phyloP scores from a whole-genome alignment of 2,329 filamentous ascomycete species.

The Aspergillus melleus region DNA sequence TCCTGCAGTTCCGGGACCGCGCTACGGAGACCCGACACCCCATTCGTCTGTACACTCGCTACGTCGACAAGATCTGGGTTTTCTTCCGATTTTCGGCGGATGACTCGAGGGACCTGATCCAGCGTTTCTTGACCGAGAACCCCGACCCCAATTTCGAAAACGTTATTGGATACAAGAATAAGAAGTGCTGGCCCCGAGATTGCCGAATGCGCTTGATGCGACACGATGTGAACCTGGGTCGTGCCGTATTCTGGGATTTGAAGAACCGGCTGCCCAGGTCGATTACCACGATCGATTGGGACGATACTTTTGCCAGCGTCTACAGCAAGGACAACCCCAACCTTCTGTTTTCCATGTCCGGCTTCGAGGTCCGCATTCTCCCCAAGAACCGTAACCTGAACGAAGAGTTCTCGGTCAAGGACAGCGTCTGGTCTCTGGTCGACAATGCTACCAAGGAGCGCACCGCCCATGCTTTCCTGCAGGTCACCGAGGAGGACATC shows the following conservation, averaged over 20 bases:
- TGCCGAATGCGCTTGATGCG: constrained; percentile 98
- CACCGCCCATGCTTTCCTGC: constrained; percentile 94
- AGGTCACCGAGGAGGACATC: constrained; percentile 96
- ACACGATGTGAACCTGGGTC: constrained; percentile 95
- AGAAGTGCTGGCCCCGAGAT: constrained; percentile 98
- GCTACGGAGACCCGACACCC: constrained; percentile 91
- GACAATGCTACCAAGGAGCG: constrained; percentile 96
- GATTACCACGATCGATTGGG: constrained; percentile 97
- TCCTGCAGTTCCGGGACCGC: constrained; percentile 92
- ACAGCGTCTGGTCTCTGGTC: constrained; percentile 96
- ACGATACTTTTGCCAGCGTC: constrained; percentile 96
- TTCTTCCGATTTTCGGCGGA: constrained; percentile 93
- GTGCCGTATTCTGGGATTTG: constrained; percentile 97
- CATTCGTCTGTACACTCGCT: constrained; percentile 94
- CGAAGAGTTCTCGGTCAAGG: constrained; percentile 95
- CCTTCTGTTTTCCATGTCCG: constrained; percentile 93
- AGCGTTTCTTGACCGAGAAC: constrained; percentile 96
- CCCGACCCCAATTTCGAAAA: constrained; percentile 99
- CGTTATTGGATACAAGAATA: constrained; percentile 97
- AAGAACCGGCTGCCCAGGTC: constrained; percentile 95
- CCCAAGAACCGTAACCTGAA: constrained; percentile 94
- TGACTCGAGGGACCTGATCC: constrained; percentile 92
- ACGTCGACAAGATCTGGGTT: constrained; percentile 98
- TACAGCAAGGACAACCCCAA: constrained; percentile 99
- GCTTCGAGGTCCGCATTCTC: constrained; percentile 94